These are phyloP conservation scores for Nitzschia sp. DNA, from an alignment of 108 stramenopile genomes.

Conservation along the genomic window DNA sequence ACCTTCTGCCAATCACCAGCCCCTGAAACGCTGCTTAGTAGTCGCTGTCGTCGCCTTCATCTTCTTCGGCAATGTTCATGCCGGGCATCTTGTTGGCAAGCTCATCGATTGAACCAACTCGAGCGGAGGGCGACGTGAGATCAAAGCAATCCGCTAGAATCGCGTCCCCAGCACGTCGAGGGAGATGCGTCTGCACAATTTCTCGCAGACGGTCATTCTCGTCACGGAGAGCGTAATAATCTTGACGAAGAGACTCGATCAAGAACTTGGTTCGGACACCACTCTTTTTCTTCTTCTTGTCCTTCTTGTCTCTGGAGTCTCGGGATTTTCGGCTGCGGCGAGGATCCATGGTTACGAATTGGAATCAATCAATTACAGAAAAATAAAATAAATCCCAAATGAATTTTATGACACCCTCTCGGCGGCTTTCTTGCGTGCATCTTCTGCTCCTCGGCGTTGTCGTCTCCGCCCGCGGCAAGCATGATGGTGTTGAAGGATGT, in stretches of 20 bases:
- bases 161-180: constrained; percentile 21
- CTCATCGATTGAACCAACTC: constrained; percentile 36
- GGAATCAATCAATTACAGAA: too few species aligned
- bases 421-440: too few species aligned
- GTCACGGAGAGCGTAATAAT: constrained; percentile 40
- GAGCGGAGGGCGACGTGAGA: constrained; percentile 20
- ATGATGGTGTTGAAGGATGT: too few species aligned
- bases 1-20: background rate
- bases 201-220: constrained; percentile 51
- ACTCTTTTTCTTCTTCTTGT: constrained; percentile 38
- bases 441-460: too few species aligned
- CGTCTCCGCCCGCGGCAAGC: too few species aligned
- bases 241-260: constrained; percentile 49
- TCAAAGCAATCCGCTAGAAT: constrained; percentile 48
- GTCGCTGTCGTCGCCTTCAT: constrained; percentile 32
- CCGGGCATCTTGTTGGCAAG: constrained; percentile 30
- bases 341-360: background rate
- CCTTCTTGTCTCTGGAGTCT: constrained; percentile 23
- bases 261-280: constrained; percentile 58
- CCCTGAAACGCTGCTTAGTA: background rate
- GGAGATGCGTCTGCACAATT: constrained; percentile 32
- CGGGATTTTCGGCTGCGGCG: constrained; percentile 1
- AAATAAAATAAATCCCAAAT: too few species aligned
- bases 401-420: too few species aligned
- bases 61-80: constrained; percentile 34